Conservation (phyloP, 2,329 filamentous ascomycete genomes). For the Aureobasidium lini region DNA sequence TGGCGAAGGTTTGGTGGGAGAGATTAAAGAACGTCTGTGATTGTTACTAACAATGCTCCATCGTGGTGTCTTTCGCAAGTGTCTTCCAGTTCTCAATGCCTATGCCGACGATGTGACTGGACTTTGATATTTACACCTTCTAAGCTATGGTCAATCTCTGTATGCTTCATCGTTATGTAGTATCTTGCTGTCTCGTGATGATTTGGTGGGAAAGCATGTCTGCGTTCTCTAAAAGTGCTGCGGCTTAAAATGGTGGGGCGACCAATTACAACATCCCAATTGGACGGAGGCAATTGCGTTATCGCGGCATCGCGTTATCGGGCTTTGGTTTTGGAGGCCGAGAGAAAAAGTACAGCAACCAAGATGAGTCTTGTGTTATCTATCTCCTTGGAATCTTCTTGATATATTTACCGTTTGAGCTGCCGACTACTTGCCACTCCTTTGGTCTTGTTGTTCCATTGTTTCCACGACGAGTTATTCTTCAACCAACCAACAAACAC, state of each 20-base stretch:
- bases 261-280: background rate
- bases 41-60: background rate
- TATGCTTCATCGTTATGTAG: background rate
- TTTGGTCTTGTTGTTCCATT: background rate
- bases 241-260: background rate
- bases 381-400: background rate
- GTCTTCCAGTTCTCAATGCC: background rate
- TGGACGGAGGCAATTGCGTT: conserved; percentile 11
- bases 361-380: conserved; percentile 1
- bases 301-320: conserved; percentile 8
- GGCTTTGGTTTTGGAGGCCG: background rate
- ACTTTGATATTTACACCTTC: too few species aligned
- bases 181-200: background rate
- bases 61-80: too few species aligned
- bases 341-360: conserved; percentile 2
- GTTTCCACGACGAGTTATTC: background rate
- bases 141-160: too few species aligned
- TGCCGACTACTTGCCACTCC: conserved; percentile 9
- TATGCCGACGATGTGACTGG: too few species aligned
- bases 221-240: background rate
- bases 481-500: background rate
- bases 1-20: background rate
- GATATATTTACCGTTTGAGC: background rate
- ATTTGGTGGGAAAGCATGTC: background rate
- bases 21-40: background rate